Evolutionary conservation across 345 rosid species (phyloP).

Genomic region (Acer saccharum): DNA sequence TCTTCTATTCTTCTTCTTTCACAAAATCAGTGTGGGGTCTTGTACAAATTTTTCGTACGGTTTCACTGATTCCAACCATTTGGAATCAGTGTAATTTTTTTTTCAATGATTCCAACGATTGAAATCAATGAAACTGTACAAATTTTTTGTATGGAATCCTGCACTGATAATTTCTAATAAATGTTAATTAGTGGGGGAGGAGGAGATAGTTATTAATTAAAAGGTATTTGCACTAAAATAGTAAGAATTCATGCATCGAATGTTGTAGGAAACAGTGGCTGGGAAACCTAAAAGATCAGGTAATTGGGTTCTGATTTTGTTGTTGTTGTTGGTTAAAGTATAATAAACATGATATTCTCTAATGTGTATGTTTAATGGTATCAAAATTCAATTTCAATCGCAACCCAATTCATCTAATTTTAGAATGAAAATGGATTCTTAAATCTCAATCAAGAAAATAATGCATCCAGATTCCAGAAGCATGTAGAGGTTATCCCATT

Average conservation of each 20-base stretch:
- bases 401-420: background rate
- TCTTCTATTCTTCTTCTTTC: too few species aligned
- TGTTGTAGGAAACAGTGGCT: background rate
- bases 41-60: too few species aligned
- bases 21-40: too few species aligned
- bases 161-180: too few species aligned
- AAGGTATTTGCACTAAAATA: background rate
- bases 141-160: too few species aligned
- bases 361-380: background rate
- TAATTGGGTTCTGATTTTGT: background rate
- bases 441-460: background rate
- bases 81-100: too few species aligned
- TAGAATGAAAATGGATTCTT: background rate
- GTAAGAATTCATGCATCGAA: background rate
- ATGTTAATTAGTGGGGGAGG: too few species aligned
- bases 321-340: slow-evolving; percentile 10
- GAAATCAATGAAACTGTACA: too few species aligned
- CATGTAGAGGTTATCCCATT: background rate
- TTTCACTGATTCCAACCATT: too few species aligned
- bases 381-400: background rate
- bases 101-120: too few species aligned
- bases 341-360: background rate
- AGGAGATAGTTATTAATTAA: too few species aligned
- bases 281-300: background rate
- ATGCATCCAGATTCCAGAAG: slow-evolving; percentile 2